Base-by-base conservation (phyloP, 495 filamentous ascomycete species). In the Trichoderma orchidacearum region DNA sequence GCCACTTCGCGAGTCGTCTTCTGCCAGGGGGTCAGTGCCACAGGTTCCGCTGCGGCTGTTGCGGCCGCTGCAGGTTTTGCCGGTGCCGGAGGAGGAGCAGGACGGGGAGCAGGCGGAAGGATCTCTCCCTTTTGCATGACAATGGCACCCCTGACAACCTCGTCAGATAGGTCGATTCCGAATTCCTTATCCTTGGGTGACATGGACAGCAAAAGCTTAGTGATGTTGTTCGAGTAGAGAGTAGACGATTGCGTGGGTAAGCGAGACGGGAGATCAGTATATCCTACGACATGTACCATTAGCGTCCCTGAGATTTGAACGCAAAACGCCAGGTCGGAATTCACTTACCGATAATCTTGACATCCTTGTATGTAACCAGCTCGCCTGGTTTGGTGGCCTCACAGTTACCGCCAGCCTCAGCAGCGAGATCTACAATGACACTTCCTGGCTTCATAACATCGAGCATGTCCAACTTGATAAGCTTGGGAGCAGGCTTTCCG, bases 151-250 rank as follows among this genome's bases (percentile, higher is more conserved):
- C 87, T 82, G 34, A 89, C 84, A 15, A 92, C 87, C 63, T 90
- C 87, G 60, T 92, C 87, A 12, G 76, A 78, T 58, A 90, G 69
- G 56, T 90, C 85, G 48, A 92, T 68, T 0, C 85, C 85, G 60
- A 85, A 90, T 27, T 82, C 75, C 57, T 85, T 87, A 0, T 88
- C 83, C 61, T 84, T 73, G 2, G 87, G 85, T 9, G 81, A 70
- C 75, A 92, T 86, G 1, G 86, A 90, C 29, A 92, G 74, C 8
- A 92, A 76, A 61, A 84, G 85, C 64, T 90, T 91, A 57, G 82
- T 87, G 62, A 92, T 88, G 61, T 92, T 92, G 75, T 92, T 92
- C 17, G 85, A 89, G 70, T 90, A 92, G 25, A 92, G 69, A 1
- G 86, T 89, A 5, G 86, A 90, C 0, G 86, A 84, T 62, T 92